phyloP scores from a whole-genome alignment of 2,329 filamentous ascomycete genomes.

The Aspergillus versicolor region DNA sequence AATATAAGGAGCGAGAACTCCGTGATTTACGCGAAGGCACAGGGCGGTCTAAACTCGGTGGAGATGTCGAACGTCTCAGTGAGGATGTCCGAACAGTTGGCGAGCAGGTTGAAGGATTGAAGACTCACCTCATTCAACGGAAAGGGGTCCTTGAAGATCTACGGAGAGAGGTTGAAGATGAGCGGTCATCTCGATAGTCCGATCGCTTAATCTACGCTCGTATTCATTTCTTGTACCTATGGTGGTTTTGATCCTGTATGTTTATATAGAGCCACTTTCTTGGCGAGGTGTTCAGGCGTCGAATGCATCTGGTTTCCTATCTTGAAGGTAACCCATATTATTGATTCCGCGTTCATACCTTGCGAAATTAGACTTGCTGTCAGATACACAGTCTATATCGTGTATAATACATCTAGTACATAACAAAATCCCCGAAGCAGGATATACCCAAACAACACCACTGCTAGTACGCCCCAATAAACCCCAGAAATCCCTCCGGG shows the following conservation, averaged over 20 bases:
- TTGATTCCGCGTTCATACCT: background rate
- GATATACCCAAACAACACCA: background rate
- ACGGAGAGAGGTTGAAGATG: slow-evolving; percentile 79
- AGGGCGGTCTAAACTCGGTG: slow-evolving; percentile 60
- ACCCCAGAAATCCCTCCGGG: background rate
- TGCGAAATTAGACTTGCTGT: background rate
- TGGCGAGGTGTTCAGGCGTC: slow-evolving; percentile 35
- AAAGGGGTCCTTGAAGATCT: slow-evolving; percentile 75
- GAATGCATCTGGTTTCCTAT: slow-evolving; percentile 23
- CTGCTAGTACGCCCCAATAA: background rate
- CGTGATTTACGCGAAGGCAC: slow-evolving; percentile 67
- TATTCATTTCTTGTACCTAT: slow-evolving; percentile 3
- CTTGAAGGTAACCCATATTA: slow-evolving; percentile 1
- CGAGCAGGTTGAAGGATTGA: slow-evolving; percentile 90
- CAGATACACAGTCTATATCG: slow-evolving; percentile 11
- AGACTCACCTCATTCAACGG: slow-evolving; percentile 74
- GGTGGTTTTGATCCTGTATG: slow-evolving; percentile 12
- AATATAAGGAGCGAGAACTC: slow-evolving; percentile 84
- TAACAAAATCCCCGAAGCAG: background rate
- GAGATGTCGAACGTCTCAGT: slow-evolving; percentile 70
- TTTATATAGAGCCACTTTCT: slow-evolving; percentile 32
- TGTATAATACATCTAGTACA: slow-evolving; percentile 12
- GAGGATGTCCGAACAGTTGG: slow-evolving; percentile 88
- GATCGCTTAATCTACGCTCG: slow-evolving; percentile 8
- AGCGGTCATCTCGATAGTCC: slow-evolving; percentile 59